Percentiles rank a stretch among this genome's conserved stretches.
phyloP scores from a whole-genome alignment of 73 alveolate genomes.

The Diophrys sp. region DNA sequence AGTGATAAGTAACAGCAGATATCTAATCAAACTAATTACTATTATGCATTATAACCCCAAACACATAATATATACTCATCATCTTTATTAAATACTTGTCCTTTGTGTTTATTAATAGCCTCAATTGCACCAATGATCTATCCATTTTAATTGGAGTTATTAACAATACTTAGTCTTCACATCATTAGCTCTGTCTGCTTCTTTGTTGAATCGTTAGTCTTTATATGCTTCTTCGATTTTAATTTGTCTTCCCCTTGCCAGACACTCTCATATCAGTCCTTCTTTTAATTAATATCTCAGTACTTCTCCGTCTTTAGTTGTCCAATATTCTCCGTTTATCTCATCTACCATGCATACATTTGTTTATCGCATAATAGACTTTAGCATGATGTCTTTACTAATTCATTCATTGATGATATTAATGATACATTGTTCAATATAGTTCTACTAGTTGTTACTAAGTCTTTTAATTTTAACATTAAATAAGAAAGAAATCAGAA shows the following conservation, averaged over 20 bases:
- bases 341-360: background rate
- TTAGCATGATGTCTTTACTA: background rate
- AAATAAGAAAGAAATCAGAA: background rate
- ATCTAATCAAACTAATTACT: slow-evolving; percentile 16
- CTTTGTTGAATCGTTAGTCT: slow-evolving; percentile 51
- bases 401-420: no score
- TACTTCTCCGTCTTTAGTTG: background rate
- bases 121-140: background rate
- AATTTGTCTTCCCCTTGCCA: background rate
- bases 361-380: background rate
- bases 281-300: background rate
- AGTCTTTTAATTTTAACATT: background rate
- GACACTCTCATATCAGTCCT: background rate
- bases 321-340: background rate
- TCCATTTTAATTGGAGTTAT: slow-evolving; percentile 20
- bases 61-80: slow-evolving; percentile 51
- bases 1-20: slow-evolving; percentile 23
- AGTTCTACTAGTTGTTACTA: background rate
- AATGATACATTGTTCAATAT: background rate
- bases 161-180: slow-evolving; percentile 34
- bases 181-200: slow-evolving; percentile 28
- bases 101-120: background rate
- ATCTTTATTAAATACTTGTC: slow-evolving; percentile 39
- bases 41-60: slow-evolving; percentile 28
- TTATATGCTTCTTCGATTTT: slow-evolving; percentile 52